Conservation (phyloP, 2,329 filamentous ascomycete genomes). For the Parascedosporium putredinis region DNA sequence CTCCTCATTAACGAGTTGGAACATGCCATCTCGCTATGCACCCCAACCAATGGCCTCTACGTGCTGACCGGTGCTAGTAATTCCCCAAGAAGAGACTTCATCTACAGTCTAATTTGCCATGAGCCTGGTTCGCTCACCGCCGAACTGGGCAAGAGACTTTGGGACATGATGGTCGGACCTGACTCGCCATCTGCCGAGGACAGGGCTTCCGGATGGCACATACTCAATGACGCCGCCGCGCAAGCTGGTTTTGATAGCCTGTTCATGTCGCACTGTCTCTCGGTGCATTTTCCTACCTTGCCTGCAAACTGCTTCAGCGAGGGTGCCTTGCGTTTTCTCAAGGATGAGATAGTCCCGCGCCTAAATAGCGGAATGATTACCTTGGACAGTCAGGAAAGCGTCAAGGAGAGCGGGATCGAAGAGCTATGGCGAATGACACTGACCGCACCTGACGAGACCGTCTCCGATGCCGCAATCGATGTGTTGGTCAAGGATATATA, state of each 20-base stretch:
- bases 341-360: slow-evolving; percentile 36
- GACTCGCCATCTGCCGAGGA: slow-evolving; percentile 48
- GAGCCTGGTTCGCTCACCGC: slow-evolving; percentile 51
- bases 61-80: slow-evolving; percentile 39
- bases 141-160: slow-evolving; percentile 54
- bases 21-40: slow-evolving; percentile 34
- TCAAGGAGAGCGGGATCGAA: slow-evolving; percentile 48
- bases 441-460: slow-evolving; percentile 50
- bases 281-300: slow-evolving; percentile 46
- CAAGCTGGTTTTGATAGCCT: slow-evolving; percentile 37
- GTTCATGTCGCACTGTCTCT: slow-evolving; percentile 44
- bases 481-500: slow-evolving; percentile 64
- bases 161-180: slow-evolving; percentile 62
- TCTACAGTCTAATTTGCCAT: slow-evolving; percentile 46
- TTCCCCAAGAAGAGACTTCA: slow-evolving; percentile 45
- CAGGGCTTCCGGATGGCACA: slow-evolving; percentile 58
- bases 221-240: slow-evolving; percentile 41
- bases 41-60: slow-evolving; percentile 13
- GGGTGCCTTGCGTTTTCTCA: slow-evolving; percentile 54
- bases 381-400: slow-evolving; percentile 39
- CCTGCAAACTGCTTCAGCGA: slow-evolving; percentile 47
- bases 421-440: slow-evolving; percentile 78
- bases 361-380: slow-evolving; percentile 35
- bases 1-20: slow-evolving; percentile 57
- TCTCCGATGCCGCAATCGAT: slow-evolving; percentile 58